A percentile compares a stretch with the other conserved stretches of the same genome.
These are phyloP conservation scores for Aspergillus sp. DNA, from an alignment of 2,329 filamentous ascomycete genomes.

Conservation along the genomic window DNA sequence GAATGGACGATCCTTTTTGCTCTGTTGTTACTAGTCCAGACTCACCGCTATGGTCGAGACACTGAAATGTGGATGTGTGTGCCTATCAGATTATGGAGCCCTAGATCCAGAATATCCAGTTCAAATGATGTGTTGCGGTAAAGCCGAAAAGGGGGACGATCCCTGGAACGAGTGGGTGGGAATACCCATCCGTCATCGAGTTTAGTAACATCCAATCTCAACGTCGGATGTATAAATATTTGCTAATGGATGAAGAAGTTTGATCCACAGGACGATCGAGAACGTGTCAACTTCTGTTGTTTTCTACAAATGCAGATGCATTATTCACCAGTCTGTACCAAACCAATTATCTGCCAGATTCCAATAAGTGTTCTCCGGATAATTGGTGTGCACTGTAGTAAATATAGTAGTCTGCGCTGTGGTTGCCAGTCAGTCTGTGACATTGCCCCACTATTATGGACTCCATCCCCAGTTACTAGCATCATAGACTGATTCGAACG, in stretches of 20 bases:
- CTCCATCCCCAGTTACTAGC: background rate
- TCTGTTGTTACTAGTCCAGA: background rate
- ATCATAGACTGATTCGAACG: slow-evolving; percentile 3
- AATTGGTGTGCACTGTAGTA: background rate
- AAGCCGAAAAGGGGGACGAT: slow-evolving; percentile 8
- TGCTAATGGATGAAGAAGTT: slow-evolving; percentile 1
- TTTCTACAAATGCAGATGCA: background rate
- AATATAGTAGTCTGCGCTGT: background rate
- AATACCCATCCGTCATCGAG: slow-evolving; percentile 7
- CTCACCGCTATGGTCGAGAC: slow-evolving; percentile 7
- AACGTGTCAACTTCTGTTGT: background rate
- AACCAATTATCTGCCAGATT: too few species aligned
- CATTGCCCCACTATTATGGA: slow-evolving; percentile 3
- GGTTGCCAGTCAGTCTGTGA: background rate
- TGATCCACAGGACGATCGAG: background rate
- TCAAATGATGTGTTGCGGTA: background rate
- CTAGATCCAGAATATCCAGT: background rate
- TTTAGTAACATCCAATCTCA: background rate
- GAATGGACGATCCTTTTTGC: background rate
- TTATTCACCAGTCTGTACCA: background rate
- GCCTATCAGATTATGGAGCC: background rate
- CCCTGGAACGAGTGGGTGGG: slow-evolving; percentile 8
- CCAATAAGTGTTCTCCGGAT: background rate
- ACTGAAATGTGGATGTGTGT: background rate
- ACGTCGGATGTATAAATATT: background rate